A percentile compares a stretch with the other conserved stretches of the same genome.
These are phyloP conservation scores for Cordia subcordata DNA, from an alignment of 257 asterid genomes.

Conservation along the genomic window DNA sequence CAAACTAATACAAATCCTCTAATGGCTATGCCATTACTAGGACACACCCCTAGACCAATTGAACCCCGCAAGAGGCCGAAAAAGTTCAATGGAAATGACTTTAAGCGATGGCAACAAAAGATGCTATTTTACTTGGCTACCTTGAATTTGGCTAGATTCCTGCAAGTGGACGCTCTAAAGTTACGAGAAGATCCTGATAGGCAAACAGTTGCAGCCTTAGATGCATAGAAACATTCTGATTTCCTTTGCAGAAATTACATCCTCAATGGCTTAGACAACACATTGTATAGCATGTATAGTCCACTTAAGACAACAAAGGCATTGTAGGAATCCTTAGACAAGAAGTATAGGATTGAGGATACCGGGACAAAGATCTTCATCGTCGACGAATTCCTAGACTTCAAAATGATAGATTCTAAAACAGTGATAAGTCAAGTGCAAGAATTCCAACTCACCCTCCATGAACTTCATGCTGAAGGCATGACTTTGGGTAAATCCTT, in stretches of 20 bases:
- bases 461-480: too few relatives aligned
- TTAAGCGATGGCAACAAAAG: neutral
- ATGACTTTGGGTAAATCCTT: too few relatives aligned
- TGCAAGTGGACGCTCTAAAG: neutral
- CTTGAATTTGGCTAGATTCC: neutral
- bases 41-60: too few relatives aligned
- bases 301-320: neutral
- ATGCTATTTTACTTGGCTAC: neutral
- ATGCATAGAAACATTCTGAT: neutral
- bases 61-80: neutral
- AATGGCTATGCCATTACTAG: too few relatives aligned
- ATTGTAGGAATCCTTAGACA: neutral
- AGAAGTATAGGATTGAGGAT: neutral
- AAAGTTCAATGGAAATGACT: neutral
- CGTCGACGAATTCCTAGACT: neutral
- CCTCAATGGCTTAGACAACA: neutral
- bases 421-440: too few relatives aligned
- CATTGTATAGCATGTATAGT: neutral
- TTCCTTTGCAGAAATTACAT: constrained; percentile 1
- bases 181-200: neutral
- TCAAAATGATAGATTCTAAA: neutral
- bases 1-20: too few relatives aligned
- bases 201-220: too few relatives aligned
- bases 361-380: neutral
- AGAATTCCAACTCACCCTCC: too few relatives aligned